These are phyloP conservation scores for Bolboschoenus planiculmis DNA, from an alignment of 176 grass and related monocot genomes.

Conservation along the genomic window DNA sequence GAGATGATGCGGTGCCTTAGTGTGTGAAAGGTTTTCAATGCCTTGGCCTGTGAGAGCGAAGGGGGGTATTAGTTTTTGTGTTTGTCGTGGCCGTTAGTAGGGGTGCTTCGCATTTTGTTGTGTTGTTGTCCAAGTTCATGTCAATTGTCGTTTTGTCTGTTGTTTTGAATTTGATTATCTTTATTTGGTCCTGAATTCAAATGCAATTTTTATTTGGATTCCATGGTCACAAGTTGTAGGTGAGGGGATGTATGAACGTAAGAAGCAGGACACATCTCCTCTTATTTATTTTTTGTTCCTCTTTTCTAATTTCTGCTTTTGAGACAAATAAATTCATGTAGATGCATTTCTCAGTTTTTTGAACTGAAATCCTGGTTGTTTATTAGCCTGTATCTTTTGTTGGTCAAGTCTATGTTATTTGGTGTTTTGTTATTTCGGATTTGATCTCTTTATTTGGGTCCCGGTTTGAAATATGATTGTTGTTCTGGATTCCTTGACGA, in stretches of 20 bases:
- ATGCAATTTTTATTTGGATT: conserved; percentile 28
- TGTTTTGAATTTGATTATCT: conserved; percentile 35
- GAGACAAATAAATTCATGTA: not conserved
- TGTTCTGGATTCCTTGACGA: not conserved
- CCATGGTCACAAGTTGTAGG: not conserved
- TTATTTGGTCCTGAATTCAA: conserved; percentile 17
- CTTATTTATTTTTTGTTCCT: not conserved
- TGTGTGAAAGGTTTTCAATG: conserved; percentile 40
- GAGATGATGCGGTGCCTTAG: conserved; percentile 77
- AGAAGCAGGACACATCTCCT: not conserved
- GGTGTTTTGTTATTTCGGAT: not conserved
- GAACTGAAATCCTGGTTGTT: not conserved
- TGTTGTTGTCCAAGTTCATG: conserved; percentile 34
- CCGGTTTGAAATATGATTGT: not conserved
- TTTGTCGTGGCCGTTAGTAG: conserved; percentile 38
- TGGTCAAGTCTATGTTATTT: not conserved
- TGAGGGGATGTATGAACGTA: conserved; percentile 3
- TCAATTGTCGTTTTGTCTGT: conserved; percentile 26
- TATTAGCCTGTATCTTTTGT: not conserved
- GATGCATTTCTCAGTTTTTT: not conserved
- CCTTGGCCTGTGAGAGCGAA: not conserved
- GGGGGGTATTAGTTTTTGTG: not conserved
- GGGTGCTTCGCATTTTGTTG: conserved; percentile 43
- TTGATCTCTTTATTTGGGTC: not conserved
- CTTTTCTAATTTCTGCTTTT: conserved; percentile 4